Evolutionary conservation across 768 basidiomycete species (phyloP).

Genomic region (Suillus tomentosus): DNA sequence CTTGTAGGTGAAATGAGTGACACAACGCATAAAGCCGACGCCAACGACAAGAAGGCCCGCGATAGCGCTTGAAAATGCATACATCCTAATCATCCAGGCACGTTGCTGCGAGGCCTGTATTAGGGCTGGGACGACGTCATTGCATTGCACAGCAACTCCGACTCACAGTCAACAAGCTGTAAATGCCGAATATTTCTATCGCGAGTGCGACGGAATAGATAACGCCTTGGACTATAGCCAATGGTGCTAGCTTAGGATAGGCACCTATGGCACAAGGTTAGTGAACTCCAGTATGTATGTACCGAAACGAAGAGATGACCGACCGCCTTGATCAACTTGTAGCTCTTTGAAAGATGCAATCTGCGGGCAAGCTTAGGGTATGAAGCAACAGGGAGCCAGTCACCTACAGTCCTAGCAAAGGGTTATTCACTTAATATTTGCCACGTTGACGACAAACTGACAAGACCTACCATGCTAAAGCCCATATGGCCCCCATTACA

Average conservation of each 20-base stretch:
- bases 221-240: slow-evolving; percentile 62
- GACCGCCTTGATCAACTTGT: slow-evolving; percentile 48
- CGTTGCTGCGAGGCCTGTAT: slow-evolving; percentile 48
- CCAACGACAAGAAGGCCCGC: slow-evolving; percentile 52
- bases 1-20: slow-evolving; percentile 73
- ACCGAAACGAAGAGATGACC: slow-evolving; percentile 23
- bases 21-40: slow-evolving; percentile 52
- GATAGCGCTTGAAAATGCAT: slow-evolving; percentile 51
- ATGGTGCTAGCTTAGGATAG: slow-evolving; percentile 47
- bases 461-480: slow-evolving; percentile 59
- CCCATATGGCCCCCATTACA: slow-evolving; percentile 56
- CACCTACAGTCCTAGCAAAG: slow-evolving; percentile 26
- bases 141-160: not conserved
- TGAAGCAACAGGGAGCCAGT: not conserved
- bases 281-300: not conserved
- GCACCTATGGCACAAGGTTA: slow-evolving; percentile 35
- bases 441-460: not conserved
- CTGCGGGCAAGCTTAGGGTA: slow-evolving; percentile 35
- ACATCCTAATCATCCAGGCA: slow-evolving; percentile 51
- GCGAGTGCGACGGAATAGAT: slow-evolving; percentile 51
- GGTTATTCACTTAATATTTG: not conserved
- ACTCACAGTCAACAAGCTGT: slow-evolving; percentile 54
- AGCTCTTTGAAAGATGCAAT: slow-evolving; percentile 64
- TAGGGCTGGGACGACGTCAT: not conserved
- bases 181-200: slow-evolving; percentile 59